phyloP scores from a whole-genome alignment of 2,329 filamentous ascomycete species.

The Leptographium lundbergii region DNA sequence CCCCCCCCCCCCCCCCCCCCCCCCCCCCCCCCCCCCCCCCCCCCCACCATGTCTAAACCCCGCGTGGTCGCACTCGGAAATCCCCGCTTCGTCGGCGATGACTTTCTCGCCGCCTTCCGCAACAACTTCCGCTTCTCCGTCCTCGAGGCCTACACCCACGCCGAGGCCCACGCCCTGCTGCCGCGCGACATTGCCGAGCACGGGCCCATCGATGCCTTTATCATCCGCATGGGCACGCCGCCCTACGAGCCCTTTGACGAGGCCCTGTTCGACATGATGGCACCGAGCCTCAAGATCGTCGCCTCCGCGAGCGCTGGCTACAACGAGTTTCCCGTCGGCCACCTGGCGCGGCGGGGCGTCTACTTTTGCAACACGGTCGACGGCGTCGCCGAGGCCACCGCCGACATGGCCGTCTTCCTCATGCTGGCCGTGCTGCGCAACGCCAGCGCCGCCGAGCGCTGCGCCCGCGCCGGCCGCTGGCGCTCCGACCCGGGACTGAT shows the following conservation, averaged over 20 bases:
- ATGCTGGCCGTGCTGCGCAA: slow-evolving; percentile 24
- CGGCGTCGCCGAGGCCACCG: slow-evolving; percentile 34
- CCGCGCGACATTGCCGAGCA: slow-evolving; percentile 21
- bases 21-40: too few relatives aligned
- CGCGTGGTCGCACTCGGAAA: slow-evolving; percentile 28
- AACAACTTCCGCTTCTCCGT: slow-evolving; percentile 26
- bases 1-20: too few relatives aligned
- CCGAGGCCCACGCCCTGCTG: slow-evolving; percentile 22
- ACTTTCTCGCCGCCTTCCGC: slow-evolving; percentile 26
- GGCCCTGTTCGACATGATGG: slow-evolving; percentile 26
- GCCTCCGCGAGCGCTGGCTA: slow-evolving; percentile 33
- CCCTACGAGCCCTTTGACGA: slow-evolving; percentile 36
- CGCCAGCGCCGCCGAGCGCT: slow-evolving; percentile 25
- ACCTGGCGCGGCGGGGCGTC: slow-evolving; percentile 27
- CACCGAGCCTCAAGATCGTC: slow-evolving; percentile 31
- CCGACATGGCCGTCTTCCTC: slow-evolving; percentile 18
- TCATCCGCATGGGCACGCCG: slow-evolving; percentile 35
- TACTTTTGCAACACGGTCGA: slow-evolving; percentile 42
- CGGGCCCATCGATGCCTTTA: slow-evolving; percentile 32
- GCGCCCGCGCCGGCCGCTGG: slow-evolving; percentile 24
- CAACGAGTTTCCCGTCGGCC: slow-evolving; percentile 32
- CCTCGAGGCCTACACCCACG: slow-evolving; percentile 23
- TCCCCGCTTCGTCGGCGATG: slow-evolving; percentile 23
- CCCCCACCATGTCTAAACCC: slow-evolving; percentile 17
- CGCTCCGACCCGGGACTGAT: slow-evolving; percentile 17